Conservation (phyloP, 352 stramenopile genomes). For the Saprolegnia diclina region DNA sequence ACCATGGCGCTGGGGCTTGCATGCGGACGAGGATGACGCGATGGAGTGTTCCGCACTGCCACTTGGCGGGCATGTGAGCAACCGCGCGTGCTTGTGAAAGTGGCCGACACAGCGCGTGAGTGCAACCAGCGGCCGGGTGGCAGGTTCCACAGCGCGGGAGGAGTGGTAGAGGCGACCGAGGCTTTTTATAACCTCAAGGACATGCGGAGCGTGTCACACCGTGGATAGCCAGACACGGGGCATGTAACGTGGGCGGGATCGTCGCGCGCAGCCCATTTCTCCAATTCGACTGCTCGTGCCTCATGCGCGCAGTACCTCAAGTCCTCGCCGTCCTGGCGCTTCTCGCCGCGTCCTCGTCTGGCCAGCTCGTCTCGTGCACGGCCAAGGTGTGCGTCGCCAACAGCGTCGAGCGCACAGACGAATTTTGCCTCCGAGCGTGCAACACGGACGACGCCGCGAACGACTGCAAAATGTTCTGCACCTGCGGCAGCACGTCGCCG, state of each 20-base stretch:
- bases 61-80: too few species aligned
- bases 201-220: neutral
- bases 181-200: neutral
- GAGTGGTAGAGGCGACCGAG: neutral
- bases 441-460: neutral
- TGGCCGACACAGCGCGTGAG: neutral
- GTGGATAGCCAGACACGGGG: neutral
- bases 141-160: neutral
- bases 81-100: too few species aligned
- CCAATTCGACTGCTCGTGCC: slow-evolving; percentile 5
- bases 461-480: neutral
- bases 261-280: slow-evolving; percentile 1
- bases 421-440: slow-evolving; percentile 14
- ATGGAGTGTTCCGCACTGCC: too few species aligned
- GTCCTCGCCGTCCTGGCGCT: neutral
- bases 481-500: neutral
- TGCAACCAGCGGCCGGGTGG: neutral
- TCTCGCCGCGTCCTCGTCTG: neutral
- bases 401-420: neutral
- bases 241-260: neutral
- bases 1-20: too few species aligned
- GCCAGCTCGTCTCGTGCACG: neutral
- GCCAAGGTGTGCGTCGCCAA: slow-evolving; percentile 2
- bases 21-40: too few species aligned
- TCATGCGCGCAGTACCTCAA: slow-evolving; percentile 24